A percentile compares a stretch with the other conserved stretches of the same genome.
Evolutionary conservation across 1,284 basidiomycete species (phyloP).

Genomic region (Leccinum fuscescens): DNA sequence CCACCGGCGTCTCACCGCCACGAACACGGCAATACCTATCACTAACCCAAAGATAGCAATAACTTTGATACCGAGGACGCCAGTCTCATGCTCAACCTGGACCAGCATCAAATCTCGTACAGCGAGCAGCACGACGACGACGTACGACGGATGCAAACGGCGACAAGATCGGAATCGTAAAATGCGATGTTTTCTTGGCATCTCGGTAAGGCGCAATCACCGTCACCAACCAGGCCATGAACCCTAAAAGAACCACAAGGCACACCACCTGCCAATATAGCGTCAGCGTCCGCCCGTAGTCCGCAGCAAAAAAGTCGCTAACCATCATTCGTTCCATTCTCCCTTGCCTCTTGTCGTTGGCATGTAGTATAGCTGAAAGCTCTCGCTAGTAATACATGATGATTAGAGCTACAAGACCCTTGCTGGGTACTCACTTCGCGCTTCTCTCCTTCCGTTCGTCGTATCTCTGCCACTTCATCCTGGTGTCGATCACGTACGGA

Average conservation of each 20-base stretch:
- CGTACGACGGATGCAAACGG: slow-evolving; percentile 67
- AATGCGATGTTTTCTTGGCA: slow-evolving; percentile 45
- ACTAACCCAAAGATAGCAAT: slow-evolving; percentile 40
- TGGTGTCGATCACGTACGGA: slow-evolving; percentile 46
- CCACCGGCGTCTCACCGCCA: slow-evolving; percentile 28
- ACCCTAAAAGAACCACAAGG: slow-evolving; percentile 40
- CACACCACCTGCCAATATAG: slow-evolving; percentile 37
- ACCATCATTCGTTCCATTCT: slow-evolving; percentile 56
- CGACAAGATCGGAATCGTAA: slow-evolving; percentile 67
- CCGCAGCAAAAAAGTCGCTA: slow-evolving; percentile 20
- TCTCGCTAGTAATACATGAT: slow-evolving; percentile 39
- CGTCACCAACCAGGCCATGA: slow-evolving; percentile 44
- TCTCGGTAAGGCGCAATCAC: slow-evolving; percentile 23
- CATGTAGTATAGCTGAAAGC: slow-evolving; percentile 35
- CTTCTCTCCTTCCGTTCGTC: slow-evolving; percentile 42
- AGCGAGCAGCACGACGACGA: slow-evolving; percentile 8
- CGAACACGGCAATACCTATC: slow-evolving; percentile 39
- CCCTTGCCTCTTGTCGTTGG: slow-evolving; percentile 45
- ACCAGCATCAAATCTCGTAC: slow-evolving; percentile 8
- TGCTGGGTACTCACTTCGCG: slow-evolving; percentile 40
- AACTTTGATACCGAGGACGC: slow-evolving; percentile 47
- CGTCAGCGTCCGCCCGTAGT: slow-evolving; percentile 14
- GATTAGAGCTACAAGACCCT: background rate
- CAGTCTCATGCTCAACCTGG: slow-evolving; percentile 63
- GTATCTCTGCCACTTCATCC: slow-evolving; percentile 43